Evolutionary conservation across 2,329 filamentous ascomycete genomes (phyloP).

Genomic region (Aspergillus aculeatus): DNA sequence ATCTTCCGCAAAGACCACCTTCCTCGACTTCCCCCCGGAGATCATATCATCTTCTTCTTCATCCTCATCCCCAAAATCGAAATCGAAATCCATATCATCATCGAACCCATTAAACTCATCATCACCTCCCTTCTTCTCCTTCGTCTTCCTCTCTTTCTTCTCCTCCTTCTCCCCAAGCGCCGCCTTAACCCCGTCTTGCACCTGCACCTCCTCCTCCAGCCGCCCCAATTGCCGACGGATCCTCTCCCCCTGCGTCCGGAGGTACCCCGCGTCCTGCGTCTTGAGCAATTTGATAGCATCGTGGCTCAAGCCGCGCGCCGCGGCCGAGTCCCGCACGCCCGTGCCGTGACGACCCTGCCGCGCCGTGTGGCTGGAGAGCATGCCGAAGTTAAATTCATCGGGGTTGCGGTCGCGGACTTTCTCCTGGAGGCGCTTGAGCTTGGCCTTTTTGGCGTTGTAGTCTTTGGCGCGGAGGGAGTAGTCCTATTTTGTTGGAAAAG

Average conservation of each 20-base stretch:
- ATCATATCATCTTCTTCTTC: slow-evolving; percentile 24
- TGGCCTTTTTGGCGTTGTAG: slow-evolving; percentile 61
- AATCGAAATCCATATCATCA: slow-evolving; percentile 21
- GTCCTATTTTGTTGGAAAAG: slow-evolving; percentile 44
- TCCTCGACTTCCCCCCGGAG: slow-evolving; percentile 29
- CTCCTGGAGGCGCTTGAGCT: slow-evolving; percentile 57
- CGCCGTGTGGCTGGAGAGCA: slow-evolving; percentile 54
- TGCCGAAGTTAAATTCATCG: slow-evolving; percentile 66
- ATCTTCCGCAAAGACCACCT: slow-evolving; percentile 43
- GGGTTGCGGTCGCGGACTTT: slow-evolving; percentile 63
- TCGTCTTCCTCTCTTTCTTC: slow-evolving; percentile 22
- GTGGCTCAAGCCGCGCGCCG: slow-evolving; percentile 47
- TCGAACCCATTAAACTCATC: slow-evolving; percentile 17
- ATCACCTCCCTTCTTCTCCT: slow-evolving; percentile 21
- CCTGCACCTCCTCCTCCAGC: slow-evolving; percentile 45
- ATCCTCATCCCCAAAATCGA: slow-evolving; percentile 21
- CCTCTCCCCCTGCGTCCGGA: slow-evolving; percentile 58
- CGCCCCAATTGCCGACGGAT: slow-evolving; percentile 54
- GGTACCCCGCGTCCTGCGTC: slow-evolving; percentile 64
- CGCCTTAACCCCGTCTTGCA: slow-evolving; percentile 42
- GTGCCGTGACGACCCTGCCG: slow-evolving; percentile 45
- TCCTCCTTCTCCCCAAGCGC: slow-evolving; percentile 24
- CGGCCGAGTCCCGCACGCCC: slow-evolving; percentile 40
- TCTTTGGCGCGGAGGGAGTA: slow-evolving; percentile 65
- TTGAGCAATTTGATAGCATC: slow-evolving; percentile 64